Conservation (phyloP, 2,329 filamentous ascomycete species). For the Verticillium albo-atrum region DNA sequence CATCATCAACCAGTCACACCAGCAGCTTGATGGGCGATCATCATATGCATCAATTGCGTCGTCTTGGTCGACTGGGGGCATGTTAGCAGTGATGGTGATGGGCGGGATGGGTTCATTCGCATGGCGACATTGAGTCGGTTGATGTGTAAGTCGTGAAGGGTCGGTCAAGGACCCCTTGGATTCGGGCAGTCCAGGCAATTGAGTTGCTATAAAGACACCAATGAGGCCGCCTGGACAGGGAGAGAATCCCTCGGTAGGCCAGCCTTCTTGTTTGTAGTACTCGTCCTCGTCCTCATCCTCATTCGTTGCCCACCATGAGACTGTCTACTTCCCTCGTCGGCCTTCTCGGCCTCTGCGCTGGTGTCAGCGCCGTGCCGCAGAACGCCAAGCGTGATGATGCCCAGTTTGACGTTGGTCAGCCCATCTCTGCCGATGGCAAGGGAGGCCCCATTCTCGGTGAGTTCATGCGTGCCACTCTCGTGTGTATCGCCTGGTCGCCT, state of each 20-base stretch:
- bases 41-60: background rate
- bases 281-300: background rate
- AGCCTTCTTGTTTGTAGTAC: background rate
- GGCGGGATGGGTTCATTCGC: background rate
- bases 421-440: conserved; percentile 52
- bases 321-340: background rate
- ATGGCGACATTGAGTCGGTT: background rate
- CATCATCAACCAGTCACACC: conserved; percentile 1
- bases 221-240: background rate
- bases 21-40: background rate
- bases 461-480: conserved; percentile 1
- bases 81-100: background rate
- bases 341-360: background rate
- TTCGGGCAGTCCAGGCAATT: background rate
- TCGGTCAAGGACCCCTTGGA: background rate
- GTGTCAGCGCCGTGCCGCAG: background rate
- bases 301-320: conserved; percentile 1
- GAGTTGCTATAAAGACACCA: background rate
- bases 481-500: background rate
- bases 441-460: conserved; percentile 55
- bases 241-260: background rate
- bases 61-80: background rate
- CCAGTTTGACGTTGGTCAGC: conserved; percentile 48
- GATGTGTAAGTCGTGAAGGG: background rate
- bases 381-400: conserved; percentile 9